These are phyloP conservation scores for Beauveria varroae DNA, from an alignment of 2,329 filamentous ascomycete genomes.

Conservation along the genomic window DNA sequence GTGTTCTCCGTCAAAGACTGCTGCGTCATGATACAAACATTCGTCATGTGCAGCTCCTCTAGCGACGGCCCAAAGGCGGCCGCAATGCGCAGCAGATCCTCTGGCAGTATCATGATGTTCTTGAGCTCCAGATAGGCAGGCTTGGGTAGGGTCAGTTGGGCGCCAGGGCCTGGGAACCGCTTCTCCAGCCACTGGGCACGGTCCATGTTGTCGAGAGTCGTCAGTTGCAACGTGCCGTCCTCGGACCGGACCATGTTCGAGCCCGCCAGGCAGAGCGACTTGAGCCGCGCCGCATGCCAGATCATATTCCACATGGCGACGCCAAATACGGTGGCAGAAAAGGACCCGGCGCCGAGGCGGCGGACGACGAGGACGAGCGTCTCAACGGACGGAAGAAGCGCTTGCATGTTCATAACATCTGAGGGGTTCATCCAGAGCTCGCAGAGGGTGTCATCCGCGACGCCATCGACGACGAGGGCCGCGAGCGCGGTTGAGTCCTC, in stretches of 20 bases:
- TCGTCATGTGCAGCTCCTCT: conserved; percentile 37
- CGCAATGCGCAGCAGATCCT: conserved; percentile 26
- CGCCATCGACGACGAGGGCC: conserved; percentile 42
- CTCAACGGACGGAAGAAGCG: conserved; percentile 32
- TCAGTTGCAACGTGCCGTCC: not conserved
- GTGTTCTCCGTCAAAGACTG: conserved; percentile 26
- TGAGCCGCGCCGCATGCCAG: conserved; percentile 34
- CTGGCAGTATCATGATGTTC: conserved; percentile 30
- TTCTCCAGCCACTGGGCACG: conserved; percentile 25
- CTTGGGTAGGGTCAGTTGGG: conserved; percentile 19
- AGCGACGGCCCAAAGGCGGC: conserved; percentile 31
- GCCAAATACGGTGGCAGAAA: conserved; percentile 31
- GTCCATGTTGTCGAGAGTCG: conserved; percentile 21
- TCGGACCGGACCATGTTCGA: not conserved
- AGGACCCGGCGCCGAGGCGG: conserved; percentile 31
- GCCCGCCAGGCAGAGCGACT: conserved; percentile 41
- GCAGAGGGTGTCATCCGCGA: conserved; percentile 40
- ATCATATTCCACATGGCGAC: conserved; percentile 43
- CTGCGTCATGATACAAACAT: conserved; percentile 37
- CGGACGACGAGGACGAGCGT: conserved; percentile 40
- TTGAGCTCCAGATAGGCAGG: conserved; percentile 37
- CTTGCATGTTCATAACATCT: conserved; percentile 42
- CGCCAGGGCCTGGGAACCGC: not conserved
- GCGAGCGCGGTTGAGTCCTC: conserved; percentile 35
- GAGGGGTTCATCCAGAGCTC: conserved; percentile 44